Percentiles rank a stretch among this genome's conserved stretches.
These are phyloP conservation scores for Datisca glomerata DNA, from an alignment of 306 rosid species.

Conservation along the genomic window DNA sequence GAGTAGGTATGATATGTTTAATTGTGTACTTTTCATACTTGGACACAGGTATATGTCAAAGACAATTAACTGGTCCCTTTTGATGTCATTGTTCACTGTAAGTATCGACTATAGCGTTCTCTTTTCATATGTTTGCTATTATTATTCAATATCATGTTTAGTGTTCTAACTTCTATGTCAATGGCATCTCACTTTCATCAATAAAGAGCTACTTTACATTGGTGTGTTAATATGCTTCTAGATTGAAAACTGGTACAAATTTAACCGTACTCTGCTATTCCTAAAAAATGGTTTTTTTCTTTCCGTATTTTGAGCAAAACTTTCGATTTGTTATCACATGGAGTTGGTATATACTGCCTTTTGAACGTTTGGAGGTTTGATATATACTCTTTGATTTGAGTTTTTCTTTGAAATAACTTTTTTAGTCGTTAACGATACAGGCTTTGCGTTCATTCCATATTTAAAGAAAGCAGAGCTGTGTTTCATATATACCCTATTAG, in stretches of 20 bases:
- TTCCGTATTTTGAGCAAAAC: too few relatives aligned
- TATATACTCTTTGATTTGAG: too few relatives aligned
- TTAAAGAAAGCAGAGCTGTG: too few relatives aligned
- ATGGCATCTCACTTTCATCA: not conserved
- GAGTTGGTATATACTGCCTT: too few relatives aligned
- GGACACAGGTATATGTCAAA: conserved; percentile 46
- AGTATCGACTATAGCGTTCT: conserved; percentile 8
- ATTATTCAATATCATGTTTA: not conserved
- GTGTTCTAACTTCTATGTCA: not conserved
- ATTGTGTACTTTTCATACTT: conserved; percentile 15
- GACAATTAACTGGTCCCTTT: conserved; percentile 68
- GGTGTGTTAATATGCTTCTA: not conserved
- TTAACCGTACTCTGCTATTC: too few relatives aligned
- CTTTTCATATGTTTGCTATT: not conserved
- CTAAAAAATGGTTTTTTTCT: not conserved
- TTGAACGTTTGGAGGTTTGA: too few relatives aligned
- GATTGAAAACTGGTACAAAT: too few relatives aligned
- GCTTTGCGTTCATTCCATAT: too few relatives aligned
- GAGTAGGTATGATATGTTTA: not conserved
- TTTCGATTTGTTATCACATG: too few relatives aligned
- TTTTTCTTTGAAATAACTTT: too few relatives aligned
- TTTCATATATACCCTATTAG: not conserved
- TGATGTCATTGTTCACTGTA: conserved; percentile 82
- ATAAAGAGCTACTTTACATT: not conserved
- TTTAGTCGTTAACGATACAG: too few relatives aligned